Evolutionary conservation across 2,329 filamentous ascomycete genomes (phyloP), one percentile per base, ranked within the genome.

Genomic region (Fusarium anguioides): DNA sequence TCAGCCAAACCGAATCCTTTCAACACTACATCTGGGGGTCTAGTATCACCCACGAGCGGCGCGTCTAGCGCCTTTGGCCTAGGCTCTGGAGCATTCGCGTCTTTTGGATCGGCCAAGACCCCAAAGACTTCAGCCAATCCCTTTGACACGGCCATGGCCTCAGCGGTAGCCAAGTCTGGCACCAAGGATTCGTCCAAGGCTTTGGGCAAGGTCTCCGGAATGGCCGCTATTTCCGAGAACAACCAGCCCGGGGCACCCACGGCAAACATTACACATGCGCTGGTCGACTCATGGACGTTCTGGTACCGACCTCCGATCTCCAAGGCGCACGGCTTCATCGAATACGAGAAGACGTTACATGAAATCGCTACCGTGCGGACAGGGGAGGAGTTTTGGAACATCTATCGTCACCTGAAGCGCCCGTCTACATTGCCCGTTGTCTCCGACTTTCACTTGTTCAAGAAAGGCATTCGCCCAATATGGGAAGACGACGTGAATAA

Each of bases 401-500:
- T 97, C 35, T 98, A 97, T 77, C 84, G 87, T 53, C 94, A 98
- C 78, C 85, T 99, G 45, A 97, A 96, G 81, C 89, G 92, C 26
- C 96, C 96, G 4, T 98, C 94, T 33, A 83, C 86, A 31, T 84
- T 99, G 58, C 95, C 95, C 8, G 90, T 95, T 6, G 95, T 98
- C 27, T 97, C 94, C 23, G 96, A 99, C 80, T 99, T 97, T 77
- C 96, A 99, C 78, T 90, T 99, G 61, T 99, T 99, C 84, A 97
- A 96, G 80, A 94, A 96, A 76, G 95, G 94, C 53, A 94, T 99
- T 64, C 89, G 96, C 62, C 96, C 96, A 21, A 96, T 99, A 72
- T 99, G 96, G 96, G 96, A 99, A 79, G 96, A 99, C 72, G 94
- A 97, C 44, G 93, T 96, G 77, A 99, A 99, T 81, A 96, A 93